These are phyloP conservation scores for Mycocalia duriaeana DNA, from an alignment of 1,284 basidiomycete species.

Conservation along the genomic window DNA sequence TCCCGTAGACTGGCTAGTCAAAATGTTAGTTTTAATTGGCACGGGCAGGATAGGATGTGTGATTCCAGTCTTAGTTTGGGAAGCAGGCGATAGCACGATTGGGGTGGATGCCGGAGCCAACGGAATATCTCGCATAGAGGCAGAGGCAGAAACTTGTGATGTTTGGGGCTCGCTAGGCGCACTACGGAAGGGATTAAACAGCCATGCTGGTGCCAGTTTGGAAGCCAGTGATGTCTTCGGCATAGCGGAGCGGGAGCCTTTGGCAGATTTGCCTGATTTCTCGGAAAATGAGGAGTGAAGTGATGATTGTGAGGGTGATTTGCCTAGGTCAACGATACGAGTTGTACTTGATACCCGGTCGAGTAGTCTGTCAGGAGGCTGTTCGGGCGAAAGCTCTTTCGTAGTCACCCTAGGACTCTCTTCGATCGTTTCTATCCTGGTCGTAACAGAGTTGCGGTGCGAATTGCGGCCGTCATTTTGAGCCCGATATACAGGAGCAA, in stretches of 20 bases:
- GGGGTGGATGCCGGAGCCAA: constrained; percentile 12
- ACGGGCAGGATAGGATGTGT: constrained; percentile 38
- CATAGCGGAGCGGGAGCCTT: constrained; percentile 16
- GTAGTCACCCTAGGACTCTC: constrained; percentile 56
- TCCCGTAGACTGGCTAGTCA: constrained; percentile 35
- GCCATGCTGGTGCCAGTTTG: constrained; percentile 67
- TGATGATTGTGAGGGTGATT: constrained; percentile 71
- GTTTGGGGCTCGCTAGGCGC: constrained; percentile 57
- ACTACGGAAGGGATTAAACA: constrained; percentile 69
- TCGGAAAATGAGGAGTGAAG: constrained; percentile 50
- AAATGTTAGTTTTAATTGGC: constrained; percentile 45
- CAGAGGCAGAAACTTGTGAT: constrained; percentile 46
- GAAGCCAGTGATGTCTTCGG: constrained; percentile 41
- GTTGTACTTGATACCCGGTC: constrained; percentile 28
- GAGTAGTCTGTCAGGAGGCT: constrained; percentile 26
- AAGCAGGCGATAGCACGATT: constrained; percentile 12
- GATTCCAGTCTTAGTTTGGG: constrained; percentile 24
- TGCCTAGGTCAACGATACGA: constrained; percentile 45
- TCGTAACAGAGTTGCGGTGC: constrained; percentile 41
- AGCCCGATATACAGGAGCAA: constrained; percentile 30
- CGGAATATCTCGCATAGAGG: constrained; percentile 26
- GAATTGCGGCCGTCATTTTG: constrained; percentile 32
- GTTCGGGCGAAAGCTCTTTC: constrained; percentile 45
- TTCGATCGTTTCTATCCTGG: constrained; percentile 57
- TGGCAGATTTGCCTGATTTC: constrained; percentile 23